These are phyloP conservation scores for Solanum ossicruentum DNA, from an alignment of 257 asterid species.

Conservation along the genomic window DNA sequence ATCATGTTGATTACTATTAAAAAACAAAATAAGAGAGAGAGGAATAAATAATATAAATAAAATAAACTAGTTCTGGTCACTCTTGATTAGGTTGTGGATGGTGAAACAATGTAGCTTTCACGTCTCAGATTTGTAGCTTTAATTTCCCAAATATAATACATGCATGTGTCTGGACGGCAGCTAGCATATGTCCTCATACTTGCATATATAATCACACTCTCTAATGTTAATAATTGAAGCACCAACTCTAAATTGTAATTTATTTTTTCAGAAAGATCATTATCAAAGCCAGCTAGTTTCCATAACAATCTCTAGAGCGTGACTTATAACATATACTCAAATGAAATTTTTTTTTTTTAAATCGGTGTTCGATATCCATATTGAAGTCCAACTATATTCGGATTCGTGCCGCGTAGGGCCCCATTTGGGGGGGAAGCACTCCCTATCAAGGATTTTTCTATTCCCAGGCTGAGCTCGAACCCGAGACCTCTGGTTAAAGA, in stretches of 20 bases:
- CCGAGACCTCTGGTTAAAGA: too few relatives aligned
- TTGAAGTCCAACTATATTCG: too few relatives aligned
- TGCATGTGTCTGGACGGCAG: not conserved
- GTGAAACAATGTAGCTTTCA: not conserved
- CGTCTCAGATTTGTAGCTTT: not conserved
- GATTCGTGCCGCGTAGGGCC: too few relatives aligned
- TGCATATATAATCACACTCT: not conserved
- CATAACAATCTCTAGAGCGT: too few relatives aligned
- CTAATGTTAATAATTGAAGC: not conserved
- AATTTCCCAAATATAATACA: not conserved
- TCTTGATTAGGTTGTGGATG: not conserved
- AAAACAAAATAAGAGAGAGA: not conserved
- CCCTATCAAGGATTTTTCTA: too few relatives aligned
- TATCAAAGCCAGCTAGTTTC: too few relatives aligned
- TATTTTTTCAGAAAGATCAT: too few relatives aligned
- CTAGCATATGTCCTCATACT: not conserved
- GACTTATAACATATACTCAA: too few relatives aligned
- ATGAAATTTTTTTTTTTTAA: too few relatives aligned
- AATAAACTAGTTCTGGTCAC: not conserved
- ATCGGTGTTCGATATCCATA: rapidly evolving
- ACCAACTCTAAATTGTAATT: too few relatives aligned
- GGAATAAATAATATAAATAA: not conserved
- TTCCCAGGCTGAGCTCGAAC: too few relatives aligned
- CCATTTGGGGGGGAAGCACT: too few relatives aligned
- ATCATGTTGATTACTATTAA: not conserved